These are phyloP conservation scores for Boletus tylopilopsis DNA, from an alignment of 768 basidiomycete genomes.

Conservation along the genomic window DNA sequence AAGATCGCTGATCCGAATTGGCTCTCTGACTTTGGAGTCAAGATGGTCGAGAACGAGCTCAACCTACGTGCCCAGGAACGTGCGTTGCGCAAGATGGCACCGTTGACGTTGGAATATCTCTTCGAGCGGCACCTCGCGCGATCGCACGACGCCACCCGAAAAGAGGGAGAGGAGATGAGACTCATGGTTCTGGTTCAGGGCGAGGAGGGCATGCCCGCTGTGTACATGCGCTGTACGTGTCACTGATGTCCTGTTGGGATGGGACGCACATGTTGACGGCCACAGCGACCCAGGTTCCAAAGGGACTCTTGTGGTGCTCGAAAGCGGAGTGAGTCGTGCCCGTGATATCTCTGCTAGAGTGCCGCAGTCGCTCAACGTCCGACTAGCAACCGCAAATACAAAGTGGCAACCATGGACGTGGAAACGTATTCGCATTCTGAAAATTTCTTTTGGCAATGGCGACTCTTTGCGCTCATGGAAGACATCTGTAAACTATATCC, in stretches of 20 bases:
- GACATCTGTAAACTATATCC: conserved; percentile 39
- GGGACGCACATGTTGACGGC: neutral
- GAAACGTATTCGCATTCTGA: conserved; percentile 39
- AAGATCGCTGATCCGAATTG: conserved; percentile 43
- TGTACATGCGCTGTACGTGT: conserved; percentile 38
- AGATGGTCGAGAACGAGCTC: conserved; percentile 43
- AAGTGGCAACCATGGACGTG: conserved; percentile 45
- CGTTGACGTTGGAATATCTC: conserved; percentile 34
- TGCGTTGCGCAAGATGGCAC: conserved; percentile 17
- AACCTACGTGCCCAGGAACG: conserved; percentile 35
- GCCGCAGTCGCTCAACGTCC: conserved; percentile 9
- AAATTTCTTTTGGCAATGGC: conserved; percentile 52
- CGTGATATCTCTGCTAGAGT: neutral
- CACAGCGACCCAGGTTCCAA: conserved; percentile 26
- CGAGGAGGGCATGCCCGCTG: conserved; percentile 36
- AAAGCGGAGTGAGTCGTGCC: conserved; percentile 25
- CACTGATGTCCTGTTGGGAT: neutral
- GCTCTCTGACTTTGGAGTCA: conserved; percentile 46
- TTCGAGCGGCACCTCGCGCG: conserved; percentile 25
- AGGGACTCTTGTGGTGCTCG: conserved; percentile 32
- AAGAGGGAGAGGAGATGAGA: conserved; percentile 14
- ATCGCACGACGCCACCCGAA: conserved; percentile 13
- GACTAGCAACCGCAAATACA: conserved; percentile 40
- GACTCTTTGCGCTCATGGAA: conserved; percentile 43
- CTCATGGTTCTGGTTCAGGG: conserved; percentile 44